Base-by-base conservation (phyloP, 1,284 basidiomycete species). In the Tilletia setariae region DNA sequence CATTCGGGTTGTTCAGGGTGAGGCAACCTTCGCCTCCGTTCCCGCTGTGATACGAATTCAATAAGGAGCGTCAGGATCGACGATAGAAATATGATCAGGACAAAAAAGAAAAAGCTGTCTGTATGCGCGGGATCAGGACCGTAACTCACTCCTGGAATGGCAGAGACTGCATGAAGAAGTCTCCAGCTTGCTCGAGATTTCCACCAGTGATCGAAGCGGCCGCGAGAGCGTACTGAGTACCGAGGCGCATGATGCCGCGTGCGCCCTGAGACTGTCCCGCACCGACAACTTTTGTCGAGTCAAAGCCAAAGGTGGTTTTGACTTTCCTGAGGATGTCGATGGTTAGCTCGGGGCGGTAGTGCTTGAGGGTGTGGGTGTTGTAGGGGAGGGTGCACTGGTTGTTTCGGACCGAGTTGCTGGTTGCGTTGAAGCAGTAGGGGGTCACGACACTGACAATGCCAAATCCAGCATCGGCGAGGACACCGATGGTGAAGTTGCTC, bases 191-290 rank as follows among this genome's bases (percentile, higher is more conserved):
- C 49, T 51, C 49, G 11, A 51, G n/a, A 21, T 51, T 51, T 16
- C 49, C 49, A 21, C 49, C 49, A 13, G 49, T 51, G 49, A 51
- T 7, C 11, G 49, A 51, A 21, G 23, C 21, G 11, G 49, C 49
- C 11, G 8, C 7, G 11, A 51, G 9, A 7, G 49, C 15, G 11
- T 9, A 13, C 49, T 13, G 23, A 21, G 49, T 51, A 21, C 49
- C 49, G 11, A 51, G 49, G 15, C 49, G 8, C 11, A 51, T 13
- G 11, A 51, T 51, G 11, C 49, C 49, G 8, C 49, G 49, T 9
- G 49, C 49, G 49, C 49, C 49, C 49, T 16, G 15, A 8, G 49
- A 51, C 49, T 51, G 49, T 9, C 49, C 49, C 49, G 49, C 49
- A 7, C 49, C 49, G n/a, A 51, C 49, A 21, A 51, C 49, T 8